Evolutionary conservation across 805 yeast species (phyloP).

Genomic region (Cyberlindnera saturnus): DNA sequence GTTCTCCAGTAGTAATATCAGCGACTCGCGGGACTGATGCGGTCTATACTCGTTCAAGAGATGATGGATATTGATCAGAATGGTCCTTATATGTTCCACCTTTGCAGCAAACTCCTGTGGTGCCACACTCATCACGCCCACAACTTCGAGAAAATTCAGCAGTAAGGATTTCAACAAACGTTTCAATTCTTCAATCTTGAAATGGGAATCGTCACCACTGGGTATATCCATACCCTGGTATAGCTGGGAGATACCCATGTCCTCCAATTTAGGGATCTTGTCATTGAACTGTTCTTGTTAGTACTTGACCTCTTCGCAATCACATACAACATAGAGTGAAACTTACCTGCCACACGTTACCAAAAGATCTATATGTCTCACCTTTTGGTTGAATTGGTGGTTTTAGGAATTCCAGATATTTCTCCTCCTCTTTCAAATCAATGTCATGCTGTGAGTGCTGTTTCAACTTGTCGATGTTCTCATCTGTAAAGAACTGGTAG

Average conservation of each 20-base stretch:
- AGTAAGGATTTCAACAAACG: constrained; percentile 73
- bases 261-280: constrained; percentile 66
- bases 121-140: constrained; percentile 68
- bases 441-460: constrained; percentile 17
- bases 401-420: constrained; percentile 48
- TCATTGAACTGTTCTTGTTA: constrained; percentile 38
- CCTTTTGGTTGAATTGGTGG: constrained; percentile 65
- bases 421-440: constrained; percentile 30
- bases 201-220: constrained; percentile 34
- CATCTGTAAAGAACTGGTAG: constrained; percentile 64
- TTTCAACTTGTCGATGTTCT: constrained; percentile 46
- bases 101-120: constrained; percentile 61
- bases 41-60: constrained; percentile 88
- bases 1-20: constrained; percentile 66
- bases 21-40: constrained; percentile 88
- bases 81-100: constrained; percentile 72
- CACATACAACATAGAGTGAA: background rate
- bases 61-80: constrained; percentile 87
- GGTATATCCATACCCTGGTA: constrained; percentile 33
- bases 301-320: background rate
- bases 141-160: constrained; percentile 73
- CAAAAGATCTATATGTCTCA: constrained; percentile 76
- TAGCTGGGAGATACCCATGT: constrained; percentile 72
- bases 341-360: constrained; percentile 62
- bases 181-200: constrained; percentile 65